Evolutionary conservation across 192 early-diverging fungal genomes (phyloP).

Genomic region (Backusella parvicylindrica): DNA sequence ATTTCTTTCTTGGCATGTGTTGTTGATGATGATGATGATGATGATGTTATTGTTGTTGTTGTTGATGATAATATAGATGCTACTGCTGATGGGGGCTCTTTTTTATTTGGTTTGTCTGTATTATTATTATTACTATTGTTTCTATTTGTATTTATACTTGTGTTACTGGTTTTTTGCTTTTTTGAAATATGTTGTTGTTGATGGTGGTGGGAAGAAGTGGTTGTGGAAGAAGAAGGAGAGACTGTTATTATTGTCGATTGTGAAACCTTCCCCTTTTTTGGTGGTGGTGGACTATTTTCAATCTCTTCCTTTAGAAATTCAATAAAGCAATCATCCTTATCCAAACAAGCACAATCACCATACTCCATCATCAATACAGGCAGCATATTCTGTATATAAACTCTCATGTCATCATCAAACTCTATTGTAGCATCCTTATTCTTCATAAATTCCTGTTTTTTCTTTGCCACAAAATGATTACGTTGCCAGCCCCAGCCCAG

Average conservation of each 20-base stretch:
- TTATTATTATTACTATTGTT: neutral
- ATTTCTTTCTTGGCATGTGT: neutral
- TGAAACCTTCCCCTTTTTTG: neutral
- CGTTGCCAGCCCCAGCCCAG: constrained; percentile 71
- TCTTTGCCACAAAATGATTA: constrained; percentile 36
- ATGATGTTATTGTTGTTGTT: too few species aligned
- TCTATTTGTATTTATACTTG: neutral
- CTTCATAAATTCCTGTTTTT: constrained; percentile 24
- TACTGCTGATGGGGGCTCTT: neutral
- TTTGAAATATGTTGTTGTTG: neutral
- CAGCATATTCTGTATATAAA: constrained; percentile 31
- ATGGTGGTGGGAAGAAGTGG: neutral
- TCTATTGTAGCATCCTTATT: neutral
- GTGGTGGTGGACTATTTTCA: neutral
- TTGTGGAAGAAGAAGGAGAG: neutral
- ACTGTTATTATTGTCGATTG: neutral
- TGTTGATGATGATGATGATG: neutral
- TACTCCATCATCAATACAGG: constrained; percentile 30
- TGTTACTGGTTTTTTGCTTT: neutral
- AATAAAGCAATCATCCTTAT: constrained; percentile 39
- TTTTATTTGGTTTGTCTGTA: neutral
- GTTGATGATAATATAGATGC: neutral
- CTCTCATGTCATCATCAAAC: constrained; percentile 14
- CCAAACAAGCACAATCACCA: constrained; percentile 47
- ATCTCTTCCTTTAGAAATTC: constrained; percentile 37